Conservation (phyloP, 805 yeast genomes). For the Hanseniaspora clermontiae region DNA sequence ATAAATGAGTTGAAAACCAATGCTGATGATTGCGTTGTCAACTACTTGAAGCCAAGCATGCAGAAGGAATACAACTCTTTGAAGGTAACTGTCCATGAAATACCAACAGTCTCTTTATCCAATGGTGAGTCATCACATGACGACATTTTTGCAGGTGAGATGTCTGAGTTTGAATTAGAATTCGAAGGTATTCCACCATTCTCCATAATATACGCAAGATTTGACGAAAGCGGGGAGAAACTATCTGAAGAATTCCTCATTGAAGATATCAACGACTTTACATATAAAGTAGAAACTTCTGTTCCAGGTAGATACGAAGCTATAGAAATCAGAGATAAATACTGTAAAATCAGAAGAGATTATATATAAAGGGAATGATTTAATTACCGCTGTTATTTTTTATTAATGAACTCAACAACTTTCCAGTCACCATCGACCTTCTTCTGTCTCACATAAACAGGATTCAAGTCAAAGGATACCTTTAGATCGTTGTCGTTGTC, state of each 20-base stretch:
- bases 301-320: constrained; percentile 93
- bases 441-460: constrained; percentile 58
- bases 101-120: constrained; percentile 69
- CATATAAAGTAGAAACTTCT: constrained; percentile 61
- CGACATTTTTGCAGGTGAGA: constrained; percentile 90
- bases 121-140: constrained; percentile 65
- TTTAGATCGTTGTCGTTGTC: constrained; percentile 69
- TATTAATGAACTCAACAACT: constrained; percentile 27
- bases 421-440: constrained; percentile 60
- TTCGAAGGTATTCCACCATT: constrained; percentile 89
- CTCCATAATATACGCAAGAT: constrained; percentile 68
- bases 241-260: constrained; percentile 50
- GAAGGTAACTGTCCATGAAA: constrained; percentile 36
- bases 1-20: constrained; percentile 63
- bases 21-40: constrained; percentile 56
- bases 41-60: constrained; percentile 35
- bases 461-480: constrained; percentile 85
- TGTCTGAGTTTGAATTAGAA: constrained; percentile 70
- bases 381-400: constrained; percentile 15
- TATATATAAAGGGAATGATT: neutral
- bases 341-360: constrained; percentile 45
- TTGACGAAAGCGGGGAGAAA: constrained; percentile 34
- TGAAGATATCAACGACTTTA: constrained; percentile 51
- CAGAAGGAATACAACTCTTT: constrained; percentile 26
- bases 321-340: constrained; percentile 72